Evolutionary conservation across 306 rosid genomes (phyloP).

Genomic region (Hippophae tibetana): DNA sequence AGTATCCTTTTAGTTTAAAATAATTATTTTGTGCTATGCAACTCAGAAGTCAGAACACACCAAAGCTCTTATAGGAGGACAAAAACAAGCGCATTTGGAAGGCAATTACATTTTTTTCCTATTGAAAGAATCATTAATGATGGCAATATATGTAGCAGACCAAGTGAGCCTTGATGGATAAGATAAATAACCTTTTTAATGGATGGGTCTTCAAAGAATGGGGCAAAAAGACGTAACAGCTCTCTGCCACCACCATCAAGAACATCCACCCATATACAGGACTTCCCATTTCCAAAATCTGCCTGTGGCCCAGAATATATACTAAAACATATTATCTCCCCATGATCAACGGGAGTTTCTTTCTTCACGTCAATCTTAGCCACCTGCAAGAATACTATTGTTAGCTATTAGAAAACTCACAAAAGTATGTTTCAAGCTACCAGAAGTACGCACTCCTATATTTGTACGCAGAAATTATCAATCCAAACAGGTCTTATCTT

Average conservation of each 20-base stretch:
- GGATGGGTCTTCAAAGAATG: conserved; percentile 65
- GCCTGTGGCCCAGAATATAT: conserved; percentile 71
- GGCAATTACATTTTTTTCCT: neutral
- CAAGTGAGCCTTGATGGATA: conserved; percentile 14
- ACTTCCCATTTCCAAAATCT: conserved; percentile 85
- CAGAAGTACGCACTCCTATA: neutral
- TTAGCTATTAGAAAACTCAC: conserved; percentile 23
- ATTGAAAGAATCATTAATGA: neutral
- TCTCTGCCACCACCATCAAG: conserved; percentile 93
- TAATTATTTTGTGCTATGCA: too few species aligned
- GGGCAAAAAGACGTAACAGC: conserved; percentile 55
- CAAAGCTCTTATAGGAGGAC: too few species aligned
- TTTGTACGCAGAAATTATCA: neutral
- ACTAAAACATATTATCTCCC: conserved; percentile 91
- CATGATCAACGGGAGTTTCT: conserved; percentile 94
- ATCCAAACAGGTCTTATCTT: neutral
- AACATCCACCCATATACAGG: conserved; percentile 96
- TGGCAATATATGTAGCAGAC: conserved; percentile 1
- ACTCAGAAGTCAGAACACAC: too few species aligned
- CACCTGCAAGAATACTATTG: conserved; percentile 46
- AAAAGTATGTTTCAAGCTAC: neutral
- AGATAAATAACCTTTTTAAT: conserved; percentile 65
- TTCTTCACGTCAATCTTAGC: conserved; percentile 76
- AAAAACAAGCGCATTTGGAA: neutral
- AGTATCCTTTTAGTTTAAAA: too few species aligned